phyloP scores from a whole-genome alignment of 495 filamentous ascomycete genomes.

The Letharia lupina region DNA sequence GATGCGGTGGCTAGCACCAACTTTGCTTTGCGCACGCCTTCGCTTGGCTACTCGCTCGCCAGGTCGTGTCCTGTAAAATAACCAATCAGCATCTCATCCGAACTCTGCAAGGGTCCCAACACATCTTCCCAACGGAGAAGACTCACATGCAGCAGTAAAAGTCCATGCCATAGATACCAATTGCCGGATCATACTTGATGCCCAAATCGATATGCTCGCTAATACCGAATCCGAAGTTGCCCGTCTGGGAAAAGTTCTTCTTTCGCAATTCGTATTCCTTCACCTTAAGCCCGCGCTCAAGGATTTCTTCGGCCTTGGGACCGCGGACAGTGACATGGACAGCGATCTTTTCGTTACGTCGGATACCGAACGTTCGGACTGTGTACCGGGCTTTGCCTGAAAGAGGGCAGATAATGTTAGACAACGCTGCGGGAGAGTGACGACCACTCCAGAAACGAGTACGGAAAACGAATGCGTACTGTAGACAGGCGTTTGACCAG shows the following conservation, averaged over 20 bases:
- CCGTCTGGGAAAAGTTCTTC: constrained; percentile 98
- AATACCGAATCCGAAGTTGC: constrained; percentile 99
- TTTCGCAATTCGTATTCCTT: constrained; percentile 99
- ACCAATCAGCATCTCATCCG: constrained; percentile 24
- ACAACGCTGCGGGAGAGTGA: neutral
- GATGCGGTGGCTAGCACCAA: constrained; percentile 88
- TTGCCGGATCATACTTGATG: constrained; percentile 99
- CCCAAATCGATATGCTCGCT: constrained; percentile 99
- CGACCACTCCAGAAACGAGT: neutral
- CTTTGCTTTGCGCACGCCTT: constrained; percentile 73
- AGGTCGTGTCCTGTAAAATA: constrained; percentile 64
- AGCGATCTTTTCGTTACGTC: constrained; percentile 99
- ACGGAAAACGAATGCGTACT: constrained; percentile 42
- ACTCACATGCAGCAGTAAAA: constrained; percentile 99
- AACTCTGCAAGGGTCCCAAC: neutral
- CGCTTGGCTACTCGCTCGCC: constrained; percentile 96
- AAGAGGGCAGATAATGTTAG: neutral
- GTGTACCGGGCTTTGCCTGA: constrained; percentile 99
- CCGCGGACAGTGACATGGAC: constrained; percentile 99
- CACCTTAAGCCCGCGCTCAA: constrained; percentile 99
- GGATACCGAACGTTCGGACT: constrained; percentile 99
- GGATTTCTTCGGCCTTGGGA: constrained; percentile 99
- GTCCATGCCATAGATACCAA: constrained; percentile 99
- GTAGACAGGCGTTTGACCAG: constrained; percentile 99
- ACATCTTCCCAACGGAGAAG: constrained; percentile 7